Base-by-base conservation (phyloP, 305 asterid genomes). In the Fraxinus dipetala region DNA sequence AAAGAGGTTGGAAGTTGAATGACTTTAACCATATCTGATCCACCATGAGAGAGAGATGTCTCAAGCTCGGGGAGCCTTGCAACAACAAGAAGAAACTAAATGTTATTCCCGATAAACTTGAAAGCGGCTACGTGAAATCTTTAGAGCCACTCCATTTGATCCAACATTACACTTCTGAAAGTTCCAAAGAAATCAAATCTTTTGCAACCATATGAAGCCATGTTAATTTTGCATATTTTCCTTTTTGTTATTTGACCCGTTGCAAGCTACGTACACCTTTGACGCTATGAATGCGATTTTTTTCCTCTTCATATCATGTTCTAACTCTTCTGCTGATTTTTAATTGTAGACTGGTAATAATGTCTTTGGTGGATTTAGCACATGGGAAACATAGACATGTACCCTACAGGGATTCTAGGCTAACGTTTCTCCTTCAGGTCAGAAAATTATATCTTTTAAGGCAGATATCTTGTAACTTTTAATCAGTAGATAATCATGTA, bases 371-470 rank as follows among this genome's bases (percentile, higher is more conserved):
- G 89, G 98, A 94, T 90, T 86, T 91, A 77, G 97, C 97, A 18
- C 96, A 91, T 82, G 98, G 96, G 81, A 92, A 88, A 85, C 96
- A 90, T 74, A 90, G 94, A 78, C 98, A 94, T 82, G 90, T 94
- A 77, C 98, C 98, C 40, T 94, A 94, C 81, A 90, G 97, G 83
- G 98, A 94, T 86, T 94, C 98, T 61, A 94, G 97, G 88, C 84
- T 94, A 63, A 94, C 98, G 40, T 94, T 94, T 91, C 96, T 94
- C 86, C 98, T 94, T 84, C 97, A 94, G 98, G 98, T 94, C 48
- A 89, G 86, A 65, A 80, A 76, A 40, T 45, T 72, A 56, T 48
- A 31, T 32, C 48, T 77, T 81, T 16, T 54, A 70, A 34, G 28
- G 16, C 14, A 16, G 24, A 80, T 67, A 78, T 65, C 75, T 79